These are phyloP conservation scores for Aleurites moluccanus DNA, from an alignment of 441 rosid species.

Conservation along the genomic window DNA sequence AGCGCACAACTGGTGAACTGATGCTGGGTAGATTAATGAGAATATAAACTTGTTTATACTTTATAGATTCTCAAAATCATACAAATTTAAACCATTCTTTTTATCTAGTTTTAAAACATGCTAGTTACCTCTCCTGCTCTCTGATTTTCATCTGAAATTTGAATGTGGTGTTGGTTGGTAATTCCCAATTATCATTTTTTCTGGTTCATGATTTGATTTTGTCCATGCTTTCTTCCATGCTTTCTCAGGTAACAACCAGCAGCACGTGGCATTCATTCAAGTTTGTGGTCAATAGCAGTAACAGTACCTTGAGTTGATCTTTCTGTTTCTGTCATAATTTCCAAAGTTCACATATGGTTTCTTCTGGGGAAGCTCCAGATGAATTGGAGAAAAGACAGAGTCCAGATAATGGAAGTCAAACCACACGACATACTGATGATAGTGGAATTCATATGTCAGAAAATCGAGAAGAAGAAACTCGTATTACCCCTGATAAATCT, in stretches of 20 bases:
- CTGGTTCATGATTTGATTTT: background rate
- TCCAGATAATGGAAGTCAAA: conserved; percentile 29
- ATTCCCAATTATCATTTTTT: background rate
- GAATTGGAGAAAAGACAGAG: conserved; percentile 32
- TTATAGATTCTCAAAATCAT: background rate
- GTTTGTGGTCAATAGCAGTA: conserved; percentile 19
- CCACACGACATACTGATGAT: conserved; percentile 25
- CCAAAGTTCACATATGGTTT: conserved; percentile 36
- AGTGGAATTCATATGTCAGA: conserved; percentile 29
- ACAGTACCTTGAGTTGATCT: conserved; percentile 24
- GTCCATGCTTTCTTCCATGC: conserved; percentile 13
- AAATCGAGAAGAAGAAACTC: conserved; percentile 27
- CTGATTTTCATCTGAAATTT: conserved; percentile 3
- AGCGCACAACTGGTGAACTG: background rate
- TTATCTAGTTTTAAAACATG: conserved; percentile 9
- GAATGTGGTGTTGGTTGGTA: background rate
- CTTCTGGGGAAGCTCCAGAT: conserved; percentile 37
- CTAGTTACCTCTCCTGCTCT: background rate
- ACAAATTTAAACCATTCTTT: background rate
- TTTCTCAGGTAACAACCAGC: conserved; percentile 30
- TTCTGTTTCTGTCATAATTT: conserved; percentile 31
- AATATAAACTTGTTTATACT: background rate
- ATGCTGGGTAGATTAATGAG: background rate
- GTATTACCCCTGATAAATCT: conserved; percentile 31
- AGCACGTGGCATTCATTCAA: conserved; percentile 21